These are phyloP conservation scores for Xanthoconium purpureum DNA, from an alignment of 768 basidiomycete genomes.

Conservation along the genomic window DNA sequence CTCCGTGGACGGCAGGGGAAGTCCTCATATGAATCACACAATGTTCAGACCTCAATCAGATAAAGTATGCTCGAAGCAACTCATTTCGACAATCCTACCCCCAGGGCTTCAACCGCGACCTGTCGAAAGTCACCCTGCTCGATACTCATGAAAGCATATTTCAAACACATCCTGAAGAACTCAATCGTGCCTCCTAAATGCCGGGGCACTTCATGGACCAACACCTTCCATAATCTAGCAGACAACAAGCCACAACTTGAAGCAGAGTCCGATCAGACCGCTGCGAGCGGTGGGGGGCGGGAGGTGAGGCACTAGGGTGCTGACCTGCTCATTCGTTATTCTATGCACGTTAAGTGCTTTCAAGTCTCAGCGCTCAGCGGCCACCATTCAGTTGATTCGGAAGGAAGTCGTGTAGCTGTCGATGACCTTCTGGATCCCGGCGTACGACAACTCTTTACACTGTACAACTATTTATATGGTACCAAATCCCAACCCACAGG, in stretches of 20 bases:
- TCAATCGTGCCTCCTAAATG: slow-evolving; percentile 81
- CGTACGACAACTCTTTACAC: background rate
- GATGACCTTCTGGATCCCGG: background rate
- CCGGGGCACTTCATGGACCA: slow-evolving; percentile 75
- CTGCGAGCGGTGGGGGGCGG: slow-evolving; percentile 9
- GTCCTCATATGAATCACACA: slow-evolving; percentile 62
- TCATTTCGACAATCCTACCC: too few relatives aligned
- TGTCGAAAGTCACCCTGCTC: slow-evolving; percentile 83
- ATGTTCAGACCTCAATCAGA: too few relatives aligned
- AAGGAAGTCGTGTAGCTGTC: background rate
- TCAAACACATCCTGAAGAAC: slow-evolving; percentile 84
- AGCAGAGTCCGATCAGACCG: background rate
- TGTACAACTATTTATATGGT: background rate
- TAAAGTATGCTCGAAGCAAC: too few relatives aligned
- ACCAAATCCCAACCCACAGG: too few relatives aligned
- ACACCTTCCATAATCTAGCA: slow-evolving; percentile 42
- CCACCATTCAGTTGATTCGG: background rate
- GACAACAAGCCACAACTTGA: slow-evolving; percentile 21
- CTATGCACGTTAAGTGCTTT: background rate
- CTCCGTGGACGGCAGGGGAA: slow-evolving; percentile 71
- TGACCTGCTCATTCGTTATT: background rate
- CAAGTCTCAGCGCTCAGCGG: background rate
- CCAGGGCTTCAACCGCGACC: slow-evolving; percentile 93
- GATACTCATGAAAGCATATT: slow-evolving; percentile 79
- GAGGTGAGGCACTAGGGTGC: slow-evolving; percentile 7